Evolutionary conservation across 805 yeast genomes (phyloP).

Genomic region (Cyberlindnera xylosilytica): DNA sequence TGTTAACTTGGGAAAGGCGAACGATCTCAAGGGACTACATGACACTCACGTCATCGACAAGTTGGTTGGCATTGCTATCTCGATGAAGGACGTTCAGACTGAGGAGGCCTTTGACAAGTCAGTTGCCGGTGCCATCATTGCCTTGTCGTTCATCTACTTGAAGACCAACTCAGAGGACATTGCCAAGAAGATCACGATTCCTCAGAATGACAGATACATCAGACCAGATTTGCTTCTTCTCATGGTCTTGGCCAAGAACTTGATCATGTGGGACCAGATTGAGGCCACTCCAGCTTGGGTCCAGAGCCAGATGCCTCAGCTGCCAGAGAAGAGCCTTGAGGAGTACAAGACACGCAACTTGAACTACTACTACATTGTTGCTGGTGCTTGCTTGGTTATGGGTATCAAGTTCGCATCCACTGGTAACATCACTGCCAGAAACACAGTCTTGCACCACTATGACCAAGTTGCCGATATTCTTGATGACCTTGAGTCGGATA

Average conservation of each 20-base stretch:
- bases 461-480: constrained; percentile 18
- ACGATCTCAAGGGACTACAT: constrained; percentile 51
- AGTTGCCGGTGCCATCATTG: constrained; percentile 70
- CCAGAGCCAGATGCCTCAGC: constrained; percentile 47
- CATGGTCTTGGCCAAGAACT: constrained; percentile 46
- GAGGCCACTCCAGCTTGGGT: constrained; percentile 20
- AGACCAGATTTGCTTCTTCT: constrained; percentile 77
- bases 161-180: constrained; percentile 58
- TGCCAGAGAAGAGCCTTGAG: constrained; percentile 32
- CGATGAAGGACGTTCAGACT: constrained; percentile 62
- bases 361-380: constrained; percentile 59
- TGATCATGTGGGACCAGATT: constrained; percentile 26
- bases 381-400: constrained; percentile 73
- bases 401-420: constrained; percentile 78
- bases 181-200: constrained; percentile 60
- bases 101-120: constrained; percentile 57
- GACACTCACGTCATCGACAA: constrained; percentile 64
- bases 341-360: constrained; percentile 37
- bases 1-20: constrained; percentile 76
- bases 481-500: constrained; percentile 23
- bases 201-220: constrained; percentile 57
- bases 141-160: constrained; percentile 70
- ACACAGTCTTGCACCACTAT: constrained; percentile 46
- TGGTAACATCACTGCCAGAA: constrained; percentile 49
- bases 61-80: constrained; percentile 53